Percentiles rank a stretch among this genome's conserved stretches.
These are phyloP conservation scores for Niveomyces coronatus DNA, from an alignment of 2,329 filamentous ascomycete genomes.

Conservation along the genomic window DNA sequence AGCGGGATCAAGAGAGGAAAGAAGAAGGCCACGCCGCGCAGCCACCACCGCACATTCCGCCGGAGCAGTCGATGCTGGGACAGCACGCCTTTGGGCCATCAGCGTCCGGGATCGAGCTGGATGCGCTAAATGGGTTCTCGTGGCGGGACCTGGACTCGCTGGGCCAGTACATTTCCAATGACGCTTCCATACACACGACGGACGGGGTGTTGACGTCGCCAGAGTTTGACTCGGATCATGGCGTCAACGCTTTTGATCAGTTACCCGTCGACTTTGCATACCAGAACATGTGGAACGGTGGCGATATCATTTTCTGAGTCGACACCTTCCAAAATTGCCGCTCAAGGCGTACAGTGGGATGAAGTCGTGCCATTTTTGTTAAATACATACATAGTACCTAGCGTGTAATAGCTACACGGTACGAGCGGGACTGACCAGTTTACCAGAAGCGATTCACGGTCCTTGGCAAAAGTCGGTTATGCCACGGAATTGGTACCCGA, in stretches of 20 bases:
- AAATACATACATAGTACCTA: too few relatives aligned
- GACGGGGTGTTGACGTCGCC: constrained; percentile 18
- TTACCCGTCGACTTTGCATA: constrained; percentile 10
- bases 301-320: constrained; percentile 12
- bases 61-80: constrained; percentile 14
- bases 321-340: not conserved
- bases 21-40: constrained; percentile 12
- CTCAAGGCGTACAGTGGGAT: too few relatives aligned
- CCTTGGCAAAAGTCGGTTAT: too few relatives aligned
- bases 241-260: constrained; percentile 8
- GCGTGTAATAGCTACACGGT: too few relatives aligned
- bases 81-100: constrained; percentile 11
- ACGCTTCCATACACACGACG: constrained; percentile 14
- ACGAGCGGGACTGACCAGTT: too few relatives aligned
- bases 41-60: constrained; percentile 18
- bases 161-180: constrained; percentile 37
- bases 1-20: constrained; percentile 10
- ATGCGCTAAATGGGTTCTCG: constrained; percentile 44
- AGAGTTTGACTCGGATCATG: constrained; percentile 18
- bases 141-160: constrained; percentile 52
- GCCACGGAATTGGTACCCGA: too few relatives aligned
- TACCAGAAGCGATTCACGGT: too few relatives aligned
- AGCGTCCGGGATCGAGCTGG: constrained; percentile 26
- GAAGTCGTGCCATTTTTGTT: too few relatives aligned
- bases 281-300: constrained; percentile 9